phyloP scores from a whole-genome alignment of 805 yeast genomes.

The Cephaloascus albidus region DNA sequence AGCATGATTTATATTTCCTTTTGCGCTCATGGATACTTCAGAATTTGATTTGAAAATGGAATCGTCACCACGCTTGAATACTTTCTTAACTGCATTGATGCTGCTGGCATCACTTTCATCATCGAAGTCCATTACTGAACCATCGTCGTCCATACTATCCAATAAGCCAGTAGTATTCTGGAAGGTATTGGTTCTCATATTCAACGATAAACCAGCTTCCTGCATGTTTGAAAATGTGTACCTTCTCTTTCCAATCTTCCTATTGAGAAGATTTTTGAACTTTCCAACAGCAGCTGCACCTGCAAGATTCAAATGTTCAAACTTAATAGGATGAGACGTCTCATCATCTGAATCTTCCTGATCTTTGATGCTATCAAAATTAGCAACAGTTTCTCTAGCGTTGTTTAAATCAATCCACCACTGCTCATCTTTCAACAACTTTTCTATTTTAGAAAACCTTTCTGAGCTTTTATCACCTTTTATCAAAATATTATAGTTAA shows the following conservation, averaged over 20 bases:
- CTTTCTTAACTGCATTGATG: constrained; percentile 1
- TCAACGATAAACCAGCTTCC: constrained; percentile 68
- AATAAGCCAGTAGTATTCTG: constrained; percentile 1
- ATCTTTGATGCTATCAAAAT: constrained; percentile 9
- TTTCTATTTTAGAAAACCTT: constrained; percentile 34
- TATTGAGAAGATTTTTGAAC: background rate
- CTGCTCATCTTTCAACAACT: constrained; percentile 46
- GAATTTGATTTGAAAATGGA: background rate
- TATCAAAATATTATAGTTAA: constrained; percentile 66
- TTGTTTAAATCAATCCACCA: constrained; percentile 78
- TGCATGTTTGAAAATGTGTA: constrained; percentile 58
- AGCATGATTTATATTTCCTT: background rate
- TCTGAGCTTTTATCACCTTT: constrained; percentile 46
- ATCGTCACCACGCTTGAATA: background rate
- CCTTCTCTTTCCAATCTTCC: constrained; percentile 22
- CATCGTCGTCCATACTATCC: background rate
- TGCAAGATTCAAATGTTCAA: constrained; percentile 5
- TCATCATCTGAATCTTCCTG: constrained; percentile 1
- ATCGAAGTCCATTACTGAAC: background rate
- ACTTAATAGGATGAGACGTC: constrained; percentile 2
- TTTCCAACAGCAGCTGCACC: background rate
- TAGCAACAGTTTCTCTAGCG: constrained; percentile 31
- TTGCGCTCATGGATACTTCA: background rate
- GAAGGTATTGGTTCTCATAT: constrained; percentile 59
- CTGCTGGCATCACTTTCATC: background rate